Evolutionary conservation across 1,139 yeast species (phyloP).

Genomic region (Saccharomyces hybrid): DNA sequence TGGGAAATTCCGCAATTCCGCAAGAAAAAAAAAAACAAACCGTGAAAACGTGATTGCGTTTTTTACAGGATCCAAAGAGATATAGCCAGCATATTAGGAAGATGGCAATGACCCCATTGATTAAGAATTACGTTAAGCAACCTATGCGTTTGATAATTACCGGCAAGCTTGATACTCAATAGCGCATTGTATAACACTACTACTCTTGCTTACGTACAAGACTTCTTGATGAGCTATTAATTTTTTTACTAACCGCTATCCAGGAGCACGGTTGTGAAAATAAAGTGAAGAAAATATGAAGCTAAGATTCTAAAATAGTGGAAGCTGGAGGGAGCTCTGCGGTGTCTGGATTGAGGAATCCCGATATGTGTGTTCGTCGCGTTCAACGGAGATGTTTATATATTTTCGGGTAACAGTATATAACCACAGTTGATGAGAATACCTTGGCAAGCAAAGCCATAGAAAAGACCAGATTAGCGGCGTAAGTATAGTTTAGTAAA

Average conservation of each 20-base stretch:
- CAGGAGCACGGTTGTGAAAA: not conserved
- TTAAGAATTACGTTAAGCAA: not conserved
- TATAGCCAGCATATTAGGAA: not conserved
- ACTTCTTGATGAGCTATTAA: not conserved
- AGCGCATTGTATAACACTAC: not conserved
- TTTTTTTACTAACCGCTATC: not conserved
- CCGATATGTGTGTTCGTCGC: not conserved
- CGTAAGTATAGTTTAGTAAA: not conserved
- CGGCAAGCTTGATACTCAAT: too few species aligned
- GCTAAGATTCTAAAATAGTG: not conserved
- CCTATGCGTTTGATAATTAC: not conserved
- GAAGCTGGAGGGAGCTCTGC: not conserved
- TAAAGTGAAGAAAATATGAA: not conserved
- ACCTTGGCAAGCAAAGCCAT: too few species aligned
- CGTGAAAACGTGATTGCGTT: not conserved
- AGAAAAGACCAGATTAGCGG: too few species aligned
- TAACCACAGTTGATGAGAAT: too few species aligned
- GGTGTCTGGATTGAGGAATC: not conserved
- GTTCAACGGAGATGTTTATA: too few species aligned
- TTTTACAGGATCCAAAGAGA: not conserved
- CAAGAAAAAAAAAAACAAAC: not conserved
- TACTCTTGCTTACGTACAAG: not conserved
- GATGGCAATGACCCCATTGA: not conserved
- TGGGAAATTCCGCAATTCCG: constrained; percentile 1
- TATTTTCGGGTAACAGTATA: too few species aligned